phyloP scores from a whole-genome alignment of 805 yeast species.

The Hanseniaspora valbyensis region DNA sequence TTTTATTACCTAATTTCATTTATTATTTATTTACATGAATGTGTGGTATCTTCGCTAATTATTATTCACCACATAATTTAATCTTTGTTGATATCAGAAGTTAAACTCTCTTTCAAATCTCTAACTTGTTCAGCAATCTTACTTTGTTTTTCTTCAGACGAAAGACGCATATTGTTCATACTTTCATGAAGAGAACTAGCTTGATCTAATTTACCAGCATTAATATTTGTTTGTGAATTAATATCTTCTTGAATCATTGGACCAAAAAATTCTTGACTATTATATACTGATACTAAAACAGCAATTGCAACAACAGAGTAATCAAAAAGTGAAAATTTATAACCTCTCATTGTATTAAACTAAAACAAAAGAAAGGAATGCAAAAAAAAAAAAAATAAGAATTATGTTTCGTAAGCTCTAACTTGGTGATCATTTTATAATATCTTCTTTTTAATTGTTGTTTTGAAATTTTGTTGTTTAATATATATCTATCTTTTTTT shows the following conservation, averaged over 20 bases:
- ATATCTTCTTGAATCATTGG: constrained; percentile 13
- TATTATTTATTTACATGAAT: too few species aligned
- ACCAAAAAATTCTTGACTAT: constrained; percentile 10
- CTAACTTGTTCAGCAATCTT: background rate
- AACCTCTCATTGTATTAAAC: constrained; percentile 14
- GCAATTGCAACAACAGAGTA: constrained; percentile 7
- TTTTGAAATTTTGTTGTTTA: too few species aligned
- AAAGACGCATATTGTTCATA: background rate
- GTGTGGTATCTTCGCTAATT: too few species aligned
- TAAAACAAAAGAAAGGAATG: too few species aligned
- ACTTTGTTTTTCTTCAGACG: background rate
- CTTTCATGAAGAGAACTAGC: background rate
- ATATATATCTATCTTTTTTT: too few species aligned
- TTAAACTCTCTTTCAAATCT: background rate
- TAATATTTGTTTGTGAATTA: constrained; percentile 12
- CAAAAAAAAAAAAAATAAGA: too few species aligned
- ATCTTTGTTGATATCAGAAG: background rate
- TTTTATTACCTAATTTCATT: too few species aligned
- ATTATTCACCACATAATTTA: too few species aligned
- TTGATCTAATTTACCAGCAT: constrained; percentile 7
- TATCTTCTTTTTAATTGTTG: too few species aligned
- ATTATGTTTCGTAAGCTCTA: too few species aligned
- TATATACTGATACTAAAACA: constrained; percentile 5
- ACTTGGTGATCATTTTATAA: too few species aligned
- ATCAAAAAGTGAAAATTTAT: constrained; percentile 10